Conservation (phyloP, 148 eudicot species). For the Tetragonia tetragonoides region DNA sequence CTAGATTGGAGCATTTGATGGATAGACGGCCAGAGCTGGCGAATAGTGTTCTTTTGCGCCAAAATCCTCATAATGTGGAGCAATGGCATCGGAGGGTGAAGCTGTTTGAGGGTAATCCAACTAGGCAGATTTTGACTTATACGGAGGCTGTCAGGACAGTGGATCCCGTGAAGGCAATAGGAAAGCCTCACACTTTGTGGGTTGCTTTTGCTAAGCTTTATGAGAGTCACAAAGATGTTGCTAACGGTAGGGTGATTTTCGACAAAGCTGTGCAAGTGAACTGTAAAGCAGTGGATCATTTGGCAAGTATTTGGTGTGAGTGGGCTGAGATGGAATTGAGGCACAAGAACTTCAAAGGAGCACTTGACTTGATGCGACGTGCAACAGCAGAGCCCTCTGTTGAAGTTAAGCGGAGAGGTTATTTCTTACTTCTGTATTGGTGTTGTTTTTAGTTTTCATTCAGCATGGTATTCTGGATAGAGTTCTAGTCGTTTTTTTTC, state of each 20-base stretch:
- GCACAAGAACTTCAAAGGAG: constrained; percentile 71
- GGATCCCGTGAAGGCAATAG: constrained; percentile 93
- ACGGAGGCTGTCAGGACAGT: constrained; percentile 95
- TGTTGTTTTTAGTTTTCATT: too few species aligned
- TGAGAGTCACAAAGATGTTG: constrained; percentile 73
- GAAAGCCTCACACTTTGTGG: constrained; percentile 95
- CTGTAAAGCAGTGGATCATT: constrained; percentile 79
- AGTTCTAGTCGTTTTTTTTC: too few species aligned
- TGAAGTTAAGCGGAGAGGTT: constrained; percentile 68
- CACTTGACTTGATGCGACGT: constrained; percentile 85
- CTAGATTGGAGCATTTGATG: constrained; percentile 74
- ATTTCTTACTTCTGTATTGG: too few species aligned
- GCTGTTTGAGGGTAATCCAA: constrained; percentile 87
- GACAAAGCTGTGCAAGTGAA: constrained; percentile 96
- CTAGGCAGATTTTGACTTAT: constrained; percentile 77
- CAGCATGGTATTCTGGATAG: too few species aligned
- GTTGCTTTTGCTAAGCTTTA: constrained; percentile 91
- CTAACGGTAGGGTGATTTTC: constrained; percentile 82
- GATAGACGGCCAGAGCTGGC: constrained; percentile 88
- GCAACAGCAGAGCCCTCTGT: constrained; percentile 94
- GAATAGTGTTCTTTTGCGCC: constrained; percentile 91
- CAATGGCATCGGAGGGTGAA: constrained; percentile 96
- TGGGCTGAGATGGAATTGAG: constrained; percentile 98
- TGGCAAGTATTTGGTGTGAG: constrained; percentile 96
- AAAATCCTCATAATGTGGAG: constrained; percentile 97